These are phyloP conservation scores for Diaporthe caulivora DNA, from an alignment of 2,329 filamentous ascomycete genomes.

Conservation along the genomic window DNA sequence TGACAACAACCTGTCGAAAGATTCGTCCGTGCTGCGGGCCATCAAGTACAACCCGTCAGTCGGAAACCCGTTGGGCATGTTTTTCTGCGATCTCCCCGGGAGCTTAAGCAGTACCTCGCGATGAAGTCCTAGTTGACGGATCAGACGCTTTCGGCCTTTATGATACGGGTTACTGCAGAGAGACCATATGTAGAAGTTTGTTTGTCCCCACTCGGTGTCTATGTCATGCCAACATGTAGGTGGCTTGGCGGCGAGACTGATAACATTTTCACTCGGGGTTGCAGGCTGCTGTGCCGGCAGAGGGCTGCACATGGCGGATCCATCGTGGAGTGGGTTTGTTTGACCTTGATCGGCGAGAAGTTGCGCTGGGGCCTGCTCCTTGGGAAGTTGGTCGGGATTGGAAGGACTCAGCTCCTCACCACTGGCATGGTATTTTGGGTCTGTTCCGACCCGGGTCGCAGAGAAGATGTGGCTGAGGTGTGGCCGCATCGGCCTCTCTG, in stretches of 20 bases:
- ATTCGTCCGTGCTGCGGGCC: not conserved
- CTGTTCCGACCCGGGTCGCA: too few relatives aligned
- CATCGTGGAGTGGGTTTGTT: not conserved
- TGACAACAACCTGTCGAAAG: not conserved
- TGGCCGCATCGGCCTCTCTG: not conserved
- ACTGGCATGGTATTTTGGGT: too few relatives aligned
- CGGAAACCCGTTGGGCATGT: not conserved
- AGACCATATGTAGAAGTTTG: not conserved
- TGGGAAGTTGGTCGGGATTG: not conserved
- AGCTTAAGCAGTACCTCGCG: not conserved
- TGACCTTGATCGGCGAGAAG: not conserved
- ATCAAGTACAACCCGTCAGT: not conserved
- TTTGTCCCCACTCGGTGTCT: not conserved
- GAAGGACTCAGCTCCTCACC: not conserved
- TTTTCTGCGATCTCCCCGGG: not conserved
- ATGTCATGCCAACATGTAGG: not conserved
- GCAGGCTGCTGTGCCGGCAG: not conserved
- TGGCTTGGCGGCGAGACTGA: not conserved
- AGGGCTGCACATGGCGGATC: not conserved
- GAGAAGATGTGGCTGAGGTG: not conserved
- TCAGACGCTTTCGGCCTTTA: accelerated
- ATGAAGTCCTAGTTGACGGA: not conserved
- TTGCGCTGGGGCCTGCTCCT: not conserved
- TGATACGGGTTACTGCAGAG: not conserved
- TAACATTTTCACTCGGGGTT: not conserved